Percentiles rank a stretch among this genome's conserved stretches.
These are phyloP conservation scores for Circinella minor DNA, from an alignment of 371 early-diverging fungal species.

Conservation along the genomic window DNA sequence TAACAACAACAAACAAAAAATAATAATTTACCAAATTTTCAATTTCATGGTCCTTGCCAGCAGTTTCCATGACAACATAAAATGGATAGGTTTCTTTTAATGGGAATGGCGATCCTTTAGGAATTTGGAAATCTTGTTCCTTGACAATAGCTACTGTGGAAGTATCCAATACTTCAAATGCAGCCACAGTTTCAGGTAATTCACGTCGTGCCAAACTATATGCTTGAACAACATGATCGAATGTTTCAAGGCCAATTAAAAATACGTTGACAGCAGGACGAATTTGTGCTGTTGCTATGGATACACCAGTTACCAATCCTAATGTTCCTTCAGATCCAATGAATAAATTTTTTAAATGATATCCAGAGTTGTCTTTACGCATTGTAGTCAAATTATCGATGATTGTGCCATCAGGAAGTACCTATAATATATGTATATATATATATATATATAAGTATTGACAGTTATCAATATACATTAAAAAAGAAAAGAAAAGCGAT, in stretches of 20 bases:
- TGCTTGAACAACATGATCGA: slow-evolving; percentile 68
- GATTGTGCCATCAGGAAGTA: slow-evolving; percentile 89
- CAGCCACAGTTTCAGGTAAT: slow-evolving; percentile 86
- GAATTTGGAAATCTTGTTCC: slow-evolving; percentile 51
- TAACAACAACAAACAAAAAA: too few species aligned
- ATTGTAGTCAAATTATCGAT: slow-evolving; percentile 80
- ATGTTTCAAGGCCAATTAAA: slow-evolving; percentile 69
- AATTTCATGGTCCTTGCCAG: slow-evolving; percentile 82
- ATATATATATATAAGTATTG: too few species aligned
- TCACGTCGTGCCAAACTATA: slow-evolving; percentile 70
- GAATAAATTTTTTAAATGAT: slow-evolving; percentile 94
- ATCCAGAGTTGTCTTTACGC: slow-evolving; percentile 91
- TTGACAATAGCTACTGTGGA: slow-evolving; percentile 65
- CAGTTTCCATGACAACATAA: slow-evolving; percentile 90
- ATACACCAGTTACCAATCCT: slow-evolving; percentile 90
- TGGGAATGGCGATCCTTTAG: slow-evolving; percentile 52
- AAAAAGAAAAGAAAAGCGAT: background rate
- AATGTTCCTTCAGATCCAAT: slow-evolving; percentile 97
- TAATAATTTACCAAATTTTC: slow-evolving; percentile 62
- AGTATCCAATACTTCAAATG: slow-evolving; percentile 94
- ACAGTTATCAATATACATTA: too few species aligned
- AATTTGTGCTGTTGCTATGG: slow-evolving; percentile 67
- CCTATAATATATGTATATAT: slow-evolving; percentile 33
- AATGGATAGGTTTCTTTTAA: slow-evolving; percentile 66
- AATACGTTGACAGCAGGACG: slow-evolving; percentile 65